Conservation (phyloP, 768 basidiomycete species). For the Boletus insuetus region DNA sequence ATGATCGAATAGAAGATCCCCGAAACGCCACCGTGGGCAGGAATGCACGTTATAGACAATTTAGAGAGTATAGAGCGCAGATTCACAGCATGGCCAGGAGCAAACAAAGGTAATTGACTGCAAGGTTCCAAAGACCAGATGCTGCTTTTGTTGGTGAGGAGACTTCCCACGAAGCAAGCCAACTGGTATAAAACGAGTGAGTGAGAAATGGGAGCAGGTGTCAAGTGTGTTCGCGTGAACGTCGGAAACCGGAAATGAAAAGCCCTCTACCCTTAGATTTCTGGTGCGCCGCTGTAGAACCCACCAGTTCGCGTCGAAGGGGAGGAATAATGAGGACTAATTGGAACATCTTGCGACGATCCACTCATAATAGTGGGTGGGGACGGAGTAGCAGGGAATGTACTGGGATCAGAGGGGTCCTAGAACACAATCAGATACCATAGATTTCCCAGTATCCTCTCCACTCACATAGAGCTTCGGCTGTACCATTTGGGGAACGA, state of each 20-base stretch:
- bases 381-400: slow-evolving; percentile 33
- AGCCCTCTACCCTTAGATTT: slow-evolving; percentile 13
- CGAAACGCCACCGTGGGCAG: too few species aligned
- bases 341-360: slow-evolving; percentile 6
- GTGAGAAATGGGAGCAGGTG: neutral
- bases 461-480: slow-evolving; percentile 31
- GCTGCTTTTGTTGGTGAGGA: too few species aligned
- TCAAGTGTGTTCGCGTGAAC: neutral
- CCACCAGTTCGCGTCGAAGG: slow-evolving; percentile 11
- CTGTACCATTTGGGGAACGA: slow-evolving; percentile 19
- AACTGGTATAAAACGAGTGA: neutral
- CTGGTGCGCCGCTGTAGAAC: slow-evolving; percentile 26
- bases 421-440: slow-evolving; percentile 11
- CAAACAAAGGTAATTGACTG: neutral
- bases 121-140: neutral
- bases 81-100: neutral
- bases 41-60: neutral
- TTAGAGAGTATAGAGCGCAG: neutral
- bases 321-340: slow-evolving; percentile 9
- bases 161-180: neutral
- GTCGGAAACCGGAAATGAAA: neutral
- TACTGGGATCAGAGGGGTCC: slow-evolving; percentile 38
- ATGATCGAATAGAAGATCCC: too few species aligned
- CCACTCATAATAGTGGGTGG: slow-evolving; percentile 9
- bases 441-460: neutral